phyloP scores from a whole-genome alignment of 2,329 filamentous ascomycete species.

The Thermochaetoides dissita region DNA sequence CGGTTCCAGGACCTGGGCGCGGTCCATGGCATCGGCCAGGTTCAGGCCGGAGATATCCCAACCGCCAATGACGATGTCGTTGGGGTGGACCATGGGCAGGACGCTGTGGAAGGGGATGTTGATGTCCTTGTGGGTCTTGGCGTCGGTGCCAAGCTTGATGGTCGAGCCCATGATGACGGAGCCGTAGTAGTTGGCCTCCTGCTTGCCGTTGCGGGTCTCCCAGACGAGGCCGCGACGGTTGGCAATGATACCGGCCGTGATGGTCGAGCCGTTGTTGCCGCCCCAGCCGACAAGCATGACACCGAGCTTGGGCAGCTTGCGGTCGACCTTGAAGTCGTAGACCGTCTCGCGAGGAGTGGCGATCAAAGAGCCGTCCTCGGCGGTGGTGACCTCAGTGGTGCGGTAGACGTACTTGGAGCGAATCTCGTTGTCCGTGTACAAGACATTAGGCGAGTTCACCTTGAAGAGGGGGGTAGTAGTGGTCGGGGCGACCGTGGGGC shows the following conservation, averaged over 20 bases:
- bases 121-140: slow-evolving; percentile 71
- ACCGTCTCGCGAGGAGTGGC: slow-evolving; percentile 76
- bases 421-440: slow-evolving; percentile 79
- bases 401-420: slow-evolving; percentile 92
- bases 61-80: slow-evolving; percentile 86
- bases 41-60: slow-evolving; percentile 96
- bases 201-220: slow-evolving; percentile 85
- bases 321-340: slow-evolving; percentile 96
- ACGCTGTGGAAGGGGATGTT: slow-evolving; percentile 93
- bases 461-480: slow-evolving; percentile 71
- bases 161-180: slow-evolving; percentile 96
- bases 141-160: slow-evolving; percentile 85
- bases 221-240: slow-evolving; percentile 77
- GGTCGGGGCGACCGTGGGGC: no score
- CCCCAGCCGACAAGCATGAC: slow-evolving; percentile 97
- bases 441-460: slow-evolving; percentile 84
- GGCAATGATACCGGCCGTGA: slow-evolving; percentile 92
- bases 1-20: slow-evolving; percentile 89
- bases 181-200: slow-evolving; percentile 90
- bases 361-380: slow-evolving; percentile 58
- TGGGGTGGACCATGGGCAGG: slow-evolving; percentile 92
- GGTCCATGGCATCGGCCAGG: slow-evolving; percentile 84
- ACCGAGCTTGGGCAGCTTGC: slow-evolving; percentile 81
- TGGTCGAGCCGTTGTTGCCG: slow-evolving; percentile 95
- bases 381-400: slow-evolving; percentile 68